Base-by-base conservation (phyloP, 2,329 filamentous ascomycete species). In the Cercospora canescens region DNA sequence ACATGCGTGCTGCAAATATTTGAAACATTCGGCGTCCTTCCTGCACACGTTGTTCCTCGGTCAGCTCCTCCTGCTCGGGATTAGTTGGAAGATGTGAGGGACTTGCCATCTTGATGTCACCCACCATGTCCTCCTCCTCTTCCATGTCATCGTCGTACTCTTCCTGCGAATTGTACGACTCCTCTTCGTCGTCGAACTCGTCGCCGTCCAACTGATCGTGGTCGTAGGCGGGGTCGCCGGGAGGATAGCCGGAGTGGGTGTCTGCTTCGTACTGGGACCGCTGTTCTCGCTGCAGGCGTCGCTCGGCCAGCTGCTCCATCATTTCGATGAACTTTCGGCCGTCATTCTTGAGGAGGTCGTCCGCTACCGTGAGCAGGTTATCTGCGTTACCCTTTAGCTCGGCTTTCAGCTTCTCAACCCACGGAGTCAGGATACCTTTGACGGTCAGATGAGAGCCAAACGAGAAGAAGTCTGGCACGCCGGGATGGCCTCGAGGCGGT, bases 311-410 rank as follows among this genome's bases (percentile, higher is more conserved):
- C 82, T 98, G 94, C 80, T 99, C 95, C 95, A 99, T 99, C 95
- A 99, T 99, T 79, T 99, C 95, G 80, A 99, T 99, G 82, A 99
- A 99, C 77, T 97, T 96, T 81, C 96, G 97, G 75, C 95, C 95
- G 80, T 99, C 95, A 81, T 99, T 99, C 81, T 98, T 98, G 70
- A 99, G 87, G 71, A 99, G 86, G 81, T 99, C 95, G 84, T 99
- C 95, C 79, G 95, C 95, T 76, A 99, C 95, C 72, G 95, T 99
- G 78, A 99, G 89, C 80, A 99, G 97, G 78, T 95, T 96, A 84
- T 95, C 94, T 93, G 86, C 80, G 80, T 75, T 75, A 73, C 71
- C 71, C 67, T 76, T 77, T 75, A 77, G 80, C 72, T 69, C 74
- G 65, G 70, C 70, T 73, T 71, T 71, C 72, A 76, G 69, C 64